Conservation (phyloP, 2,329 filamentous ascomycete genomes). For the Cladobotryum protrusum region DNA sequence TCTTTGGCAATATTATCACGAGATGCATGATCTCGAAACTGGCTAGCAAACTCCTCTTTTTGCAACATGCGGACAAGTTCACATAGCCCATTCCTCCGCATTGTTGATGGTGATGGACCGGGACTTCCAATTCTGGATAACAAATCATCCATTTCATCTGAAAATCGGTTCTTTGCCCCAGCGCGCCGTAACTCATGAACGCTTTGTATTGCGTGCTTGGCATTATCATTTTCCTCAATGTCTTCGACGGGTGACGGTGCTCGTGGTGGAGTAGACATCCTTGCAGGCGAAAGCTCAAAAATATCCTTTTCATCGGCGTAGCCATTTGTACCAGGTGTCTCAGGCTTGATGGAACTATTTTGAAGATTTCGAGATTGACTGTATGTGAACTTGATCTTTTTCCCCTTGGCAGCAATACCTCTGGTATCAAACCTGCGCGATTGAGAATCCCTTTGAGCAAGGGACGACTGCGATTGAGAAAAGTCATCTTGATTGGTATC, state of each 20-base stretch:
- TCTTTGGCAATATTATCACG: conserved; percentile 62
- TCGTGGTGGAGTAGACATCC: conserved; percentile 18
- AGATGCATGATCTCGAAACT: conserved; percentile 69
- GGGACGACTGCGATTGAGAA: conserved; percentile 6
- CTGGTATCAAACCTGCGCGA: conserved; percentile 22
- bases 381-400: conserved; percentile 30
- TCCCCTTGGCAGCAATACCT: conserved; percentile 21
- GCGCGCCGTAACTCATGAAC: conserved; percentile 61
- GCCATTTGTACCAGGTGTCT: conserved; percentile 14
- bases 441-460: conserved; percentile 12
- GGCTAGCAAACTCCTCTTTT: conserved; percentile 56
- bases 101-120: conserved; percentile 38
- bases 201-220: conserved; percentile 50
- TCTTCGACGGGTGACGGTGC: conserved; percentile 22
- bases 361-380: conserved; percentile 27
- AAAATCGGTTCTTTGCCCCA: conserved; percentile 59
- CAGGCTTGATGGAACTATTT: conserved; percentile 21
- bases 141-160: conserved; percentile 60
- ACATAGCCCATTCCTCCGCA: conserved; percentile 52
- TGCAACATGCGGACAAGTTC: conserved; percentile 55
- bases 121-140: conserved; percentile 54
- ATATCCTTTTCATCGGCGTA: conserved; percentile 13
- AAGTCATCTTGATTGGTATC: not conserved
- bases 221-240: conserved; percentile 34
- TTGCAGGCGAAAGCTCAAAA: conserved; percentile 17